Conservation (phyloP, 805 yeast genomes). For the Wickerhamomyces chaumierensis region DNA sequence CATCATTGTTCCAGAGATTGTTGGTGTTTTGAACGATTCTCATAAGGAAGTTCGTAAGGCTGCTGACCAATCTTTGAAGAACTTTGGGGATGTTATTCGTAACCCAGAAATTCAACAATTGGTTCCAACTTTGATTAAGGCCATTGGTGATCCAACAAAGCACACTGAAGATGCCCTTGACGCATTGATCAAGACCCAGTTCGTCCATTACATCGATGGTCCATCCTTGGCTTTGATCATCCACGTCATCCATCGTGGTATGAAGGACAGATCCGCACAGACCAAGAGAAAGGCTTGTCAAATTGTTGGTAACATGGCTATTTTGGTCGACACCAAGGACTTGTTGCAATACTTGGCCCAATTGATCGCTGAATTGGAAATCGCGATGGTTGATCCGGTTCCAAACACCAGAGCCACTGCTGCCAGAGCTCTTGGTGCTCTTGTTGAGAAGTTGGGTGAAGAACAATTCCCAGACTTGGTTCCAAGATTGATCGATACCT, state of each 20-base stretch:
- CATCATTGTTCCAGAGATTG: constrained; percentile 90
- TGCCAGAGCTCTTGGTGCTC: constrained; percentile 90
- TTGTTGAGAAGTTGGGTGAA: constrained; percentile 94
- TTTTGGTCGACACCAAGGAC: constrained; percentile 82
- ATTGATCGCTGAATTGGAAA: constrained; percentile 72
- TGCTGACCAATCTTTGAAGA: constrained; percentile 77
- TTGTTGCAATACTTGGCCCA: constrained; percentile 72
- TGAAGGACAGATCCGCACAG: constrained; percentile 87
- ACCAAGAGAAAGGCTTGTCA: constrained; percentile 93
- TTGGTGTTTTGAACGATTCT: constrained; percentile 85
- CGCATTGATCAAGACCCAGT: constrained; percentile 77
- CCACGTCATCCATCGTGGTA: constrained; percentile 91
- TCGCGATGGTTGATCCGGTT: constrained; percentile 97
- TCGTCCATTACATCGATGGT: constrained; percentile 95
- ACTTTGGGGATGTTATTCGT: constrained; percentile 94
- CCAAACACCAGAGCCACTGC: constrained; percentile 96
- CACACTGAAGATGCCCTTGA: constrained; percentile 83
- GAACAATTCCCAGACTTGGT: constrained; percentile 88
- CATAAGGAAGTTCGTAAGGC: constrained; percentile 96
- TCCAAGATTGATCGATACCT: constrained; percentile 63
- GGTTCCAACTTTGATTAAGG: constrained; percentile 78
- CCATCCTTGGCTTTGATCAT: constrained; percentile 93
- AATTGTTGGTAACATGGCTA: constrained; percentile 97
- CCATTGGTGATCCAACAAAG: constrained; percentile 93
- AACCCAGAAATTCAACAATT: constrained; percentile 93